Evolutionary conservation across 208 protist species (phyloP).

Genomic region (Leishmania major): DNA sequence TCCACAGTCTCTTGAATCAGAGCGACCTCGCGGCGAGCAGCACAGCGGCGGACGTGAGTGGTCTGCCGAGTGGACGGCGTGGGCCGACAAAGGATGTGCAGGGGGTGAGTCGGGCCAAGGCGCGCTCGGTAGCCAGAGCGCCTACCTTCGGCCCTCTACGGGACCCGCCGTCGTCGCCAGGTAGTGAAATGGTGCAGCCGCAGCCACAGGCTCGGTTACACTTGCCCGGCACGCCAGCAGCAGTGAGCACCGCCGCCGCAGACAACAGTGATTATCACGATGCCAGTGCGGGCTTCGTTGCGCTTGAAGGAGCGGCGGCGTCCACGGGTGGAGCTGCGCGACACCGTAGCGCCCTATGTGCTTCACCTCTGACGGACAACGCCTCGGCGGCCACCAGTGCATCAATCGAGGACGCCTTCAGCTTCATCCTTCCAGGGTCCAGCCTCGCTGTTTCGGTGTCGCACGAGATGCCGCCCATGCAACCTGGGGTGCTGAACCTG

Average conservation of each 20-base stretch:
- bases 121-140: conserved; percentile 1
- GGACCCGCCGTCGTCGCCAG: neutral
- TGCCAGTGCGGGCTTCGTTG: neutral
- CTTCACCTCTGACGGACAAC: neutral
- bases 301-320: neutral
- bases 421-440: conserved; percentile 36
- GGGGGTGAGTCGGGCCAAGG: neutral
- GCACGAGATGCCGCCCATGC: conserved; percentile 8
- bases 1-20: conserved; percentile 46
- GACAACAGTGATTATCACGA: neutral
- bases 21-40: conserved; percentile 22
- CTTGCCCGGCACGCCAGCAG: neutral
- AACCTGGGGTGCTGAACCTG: conserved; percentile 13
- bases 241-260: neutral
- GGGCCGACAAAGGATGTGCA: neutral
- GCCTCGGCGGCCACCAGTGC: neutral
- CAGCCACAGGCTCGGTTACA: neutral
- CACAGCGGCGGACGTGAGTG: neutral
- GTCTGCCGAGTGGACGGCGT: neutral
- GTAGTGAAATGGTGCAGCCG: neutral
- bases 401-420: conserved; percentile 21
- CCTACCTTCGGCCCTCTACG: neutral
- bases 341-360: too few species aligned
- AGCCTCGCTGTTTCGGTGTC: conserved; percentile 27
- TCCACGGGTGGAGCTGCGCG: neutral